Conservation (phyloP, 1,139 yeast species). For the Kodamaea alishanica region DNA sequence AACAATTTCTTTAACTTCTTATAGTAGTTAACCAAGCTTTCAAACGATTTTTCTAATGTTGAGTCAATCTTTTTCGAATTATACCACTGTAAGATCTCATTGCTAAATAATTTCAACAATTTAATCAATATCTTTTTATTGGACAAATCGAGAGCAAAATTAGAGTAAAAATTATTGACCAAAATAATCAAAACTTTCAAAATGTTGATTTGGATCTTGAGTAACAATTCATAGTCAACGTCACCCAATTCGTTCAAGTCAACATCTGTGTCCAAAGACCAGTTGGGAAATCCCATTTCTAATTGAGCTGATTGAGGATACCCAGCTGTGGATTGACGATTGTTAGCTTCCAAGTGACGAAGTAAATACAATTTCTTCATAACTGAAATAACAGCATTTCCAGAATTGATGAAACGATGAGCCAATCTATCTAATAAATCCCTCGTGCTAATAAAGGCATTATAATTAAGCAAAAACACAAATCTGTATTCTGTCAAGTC, state of each 20-base stretch:
- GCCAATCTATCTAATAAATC: constrained; percentile 43
- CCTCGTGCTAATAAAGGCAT: constrained; percentile 40
- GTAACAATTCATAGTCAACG: constrained; percentile 55
- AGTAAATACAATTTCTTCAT: constrained; percentile 29
- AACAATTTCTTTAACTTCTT: constrained; percentile 68
- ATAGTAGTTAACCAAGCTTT: constrained; percentile 54
- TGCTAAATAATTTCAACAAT: constrained; percentile 64
- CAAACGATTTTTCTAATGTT: constrained; percentile 41
- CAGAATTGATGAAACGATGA: constrained; percentile 43
- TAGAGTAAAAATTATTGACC: constrained; percentile 69
- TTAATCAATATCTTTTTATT: constrained; percentile 63
- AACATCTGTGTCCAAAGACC: constrained; percentile 44
- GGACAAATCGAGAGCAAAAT: constrained; percentile 65
- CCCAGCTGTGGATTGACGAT: constrained; percentile 4
- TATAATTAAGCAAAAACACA: constrained; percentile 43
- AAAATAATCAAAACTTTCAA: constrained; percentile 73
- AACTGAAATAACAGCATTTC: constrained; percentile 47
- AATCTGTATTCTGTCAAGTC: constrained; percentile 44
- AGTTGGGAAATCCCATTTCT: constrained; percentile 46
- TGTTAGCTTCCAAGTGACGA: constrained; percentile 4
- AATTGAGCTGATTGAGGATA: constrained; percentile 3
- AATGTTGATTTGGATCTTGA: constrained; percentile 75
- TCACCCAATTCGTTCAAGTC: constrained; percentile 40
- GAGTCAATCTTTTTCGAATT: constrained; percentile 44
- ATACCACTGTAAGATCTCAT: constrained; percentile 73